Conservation (phyloP, 2,329 filamentous ascomycete species). For the Ophiostoma himal-ulmi region DNA sequence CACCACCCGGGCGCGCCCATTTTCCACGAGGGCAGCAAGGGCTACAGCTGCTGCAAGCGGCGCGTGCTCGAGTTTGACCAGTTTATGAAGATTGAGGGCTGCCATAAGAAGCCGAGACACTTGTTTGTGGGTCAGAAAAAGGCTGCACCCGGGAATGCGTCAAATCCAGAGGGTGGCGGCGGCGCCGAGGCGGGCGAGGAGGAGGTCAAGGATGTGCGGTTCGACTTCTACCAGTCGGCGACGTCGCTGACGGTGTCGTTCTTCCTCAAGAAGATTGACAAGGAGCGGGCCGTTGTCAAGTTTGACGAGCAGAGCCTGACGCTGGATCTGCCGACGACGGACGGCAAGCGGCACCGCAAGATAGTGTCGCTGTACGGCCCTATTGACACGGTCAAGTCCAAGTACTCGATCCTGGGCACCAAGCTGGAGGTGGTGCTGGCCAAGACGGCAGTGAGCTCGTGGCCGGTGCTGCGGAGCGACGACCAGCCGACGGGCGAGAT, state of each 20-base stretch:
- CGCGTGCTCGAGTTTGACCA: slow-evolving; percentile 94
- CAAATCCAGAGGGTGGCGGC: slow-evolving; percentile 25
- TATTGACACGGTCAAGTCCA: slow-evolving; percentile 70
- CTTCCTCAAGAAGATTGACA: slow-evolving; percentile 96
- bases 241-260: slow-evolving; percentile 81
- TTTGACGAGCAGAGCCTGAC: slow-evolving; percentile 60
- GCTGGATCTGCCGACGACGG: slow-evolving; percentile 79
- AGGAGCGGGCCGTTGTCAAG: slow-evolving; percentile 64
- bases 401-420: slow-evolving; percentile 77
- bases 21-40: slow-evolving; percentile 98
- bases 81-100: slow-evolving; percentile 93
- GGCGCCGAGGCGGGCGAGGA: slow-evolving; percentile 45
- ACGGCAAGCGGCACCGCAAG: slow-evolving; percentile 74
- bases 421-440: slow-evolving; percentile 76
- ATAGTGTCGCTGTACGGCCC: slow-evolving; percentile 68
- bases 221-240: slow-evolving; percentile 93
- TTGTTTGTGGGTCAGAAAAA: slow-evolving; percentile 69
- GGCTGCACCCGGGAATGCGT: background rate
- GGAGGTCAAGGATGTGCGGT: slow-evolving; percentile 71
- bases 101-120: slow-evolving; percentile 73
- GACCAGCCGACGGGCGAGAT: slow-evolving; percentile 68
- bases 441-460: slow-evolving; percentile 68
- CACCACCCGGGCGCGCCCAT: slow-evolving; percentile 87
- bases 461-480: slow-evolving; percentile 78
- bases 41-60: slow-evolving; percentile 94